Percentiles rank a stretch among this genome's conserved stretches.
Evolutionary conservation across 257 asterid genomes (phyloP).

Genomic region (Solanum medicagineum): DNA sequence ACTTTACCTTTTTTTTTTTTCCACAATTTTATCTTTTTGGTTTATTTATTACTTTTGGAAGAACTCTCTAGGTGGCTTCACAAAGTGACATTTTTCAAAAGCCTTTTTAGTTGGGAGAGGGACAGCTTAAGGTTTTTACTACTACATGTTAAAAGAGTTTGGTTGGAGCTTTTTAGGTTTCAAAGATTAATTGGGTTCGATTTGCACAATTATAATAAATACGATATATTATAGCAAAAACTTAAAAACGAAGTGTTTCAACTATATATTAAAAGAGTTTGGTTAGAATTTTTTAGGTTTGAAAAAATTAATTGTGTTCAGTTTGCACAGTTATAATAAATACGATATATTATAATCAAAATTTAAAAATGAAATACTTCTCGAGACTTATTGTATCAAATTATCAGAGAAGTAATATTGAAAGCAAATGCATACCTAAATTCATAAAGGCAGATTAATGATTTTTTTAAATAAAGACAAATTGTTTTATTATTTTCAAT

Average conservation of each 20-base stretch:
- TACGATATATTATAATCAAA: background rate
- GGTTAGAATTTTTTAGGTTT: background rate
- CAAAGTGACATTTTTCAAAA: background rate
- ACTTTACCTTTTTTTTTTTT: background rate
- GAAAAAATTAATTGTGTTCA: background rate
- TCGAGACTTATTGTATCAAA: background rate
- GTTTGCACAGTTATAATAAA: background rate
- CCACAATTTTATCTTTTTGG: background rate
- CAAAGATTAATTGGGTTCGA: background rate
- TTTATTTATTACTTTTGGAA: constrained; percentile 22
- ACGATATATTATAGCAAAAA: background rate
- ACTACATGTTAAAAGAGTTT: background rate
- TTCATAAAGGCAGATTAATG: background rate
- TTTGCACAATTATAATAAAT: background rate
- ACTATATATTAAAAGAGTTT: background rate
- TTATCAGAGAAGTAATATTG: background rate
- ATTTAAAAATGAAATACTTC: background rate
- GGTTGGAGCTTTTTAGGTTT: background rate
- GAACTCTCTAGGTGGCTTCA: constrained; percentile 15
- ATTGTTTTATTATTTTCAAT: background rate
- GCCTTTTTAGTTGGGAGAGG: background rate
- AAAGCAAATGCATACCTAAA: background rate
- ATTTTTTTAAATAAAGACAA: background rate
- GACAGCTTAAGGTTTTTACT: background rate
- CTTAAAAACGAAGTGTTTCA: background rate